Percentiles rank a stretch among this genome's conserved stretches.
phyloP scores from a whole-genome alignment of 768 basidiomycete genomes.

The Boletus reticuloceps region DNA sequence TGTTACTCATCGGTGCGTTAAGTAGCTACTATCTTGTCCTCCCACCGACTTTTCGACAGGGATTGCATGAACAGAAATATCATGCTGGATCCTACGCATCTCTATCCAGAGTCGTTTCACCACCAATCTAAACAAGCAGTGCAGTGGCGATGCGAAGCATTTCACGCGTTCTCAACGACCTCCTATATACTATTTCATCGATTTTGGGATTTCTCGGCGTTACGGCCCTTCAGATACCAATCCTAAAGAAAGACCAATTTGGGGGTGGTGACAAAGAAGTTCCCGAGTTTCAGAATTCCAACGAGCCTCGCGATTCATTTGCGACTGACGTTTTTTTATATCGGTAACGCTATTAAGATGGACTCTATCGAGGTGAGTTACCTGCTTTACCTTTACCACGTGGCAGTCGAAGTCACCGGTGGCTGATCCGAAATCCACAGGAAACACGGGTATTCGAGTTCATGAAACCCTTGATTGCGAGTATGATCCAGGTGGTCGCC shows the following conservation, averaged over 20 bases:
- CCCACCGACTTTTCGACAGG: slow-evolving; percentile 1
- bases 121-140: neutral
- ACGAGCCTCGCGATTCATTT: neutral
- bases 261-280: neutral
- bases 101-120: neutral
- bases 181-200: neutral
- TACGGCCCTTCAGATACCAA: neutral
- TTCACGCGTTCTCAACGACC: neutral
- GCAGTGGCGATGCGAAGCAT: neutral
- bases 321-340: neutral
- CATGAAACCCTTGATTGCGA: slow-evolving; percentile 30
- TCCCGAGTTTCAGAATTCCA: neutral
- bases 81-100: slow-evolving; percentile 21
- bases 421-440: neutral
- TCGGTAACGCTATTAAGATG: neutral
- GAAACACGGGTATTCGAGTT: slow-evolving; percentile 24
- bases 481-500: slow-evolving; percentile 36
- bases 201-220: neutral
- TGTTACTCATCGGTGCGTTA: slow-evolving; percentile 6
- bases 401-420: neutral
- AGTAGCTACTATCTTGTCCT: neutral
- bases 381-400: slow-evolving; percentile 14
- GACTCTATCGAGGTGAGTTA: neutral
- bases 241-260: neutral
- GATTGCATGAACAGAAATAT: slow-evolving; percentile 22